A percentile compares a stretch with the other conserved stretches of the same genome.
phyloP scores from a whole-genome alignment of 192 early-diverging fungal genomes.

The Backusella parvicylindrica region DNA sequence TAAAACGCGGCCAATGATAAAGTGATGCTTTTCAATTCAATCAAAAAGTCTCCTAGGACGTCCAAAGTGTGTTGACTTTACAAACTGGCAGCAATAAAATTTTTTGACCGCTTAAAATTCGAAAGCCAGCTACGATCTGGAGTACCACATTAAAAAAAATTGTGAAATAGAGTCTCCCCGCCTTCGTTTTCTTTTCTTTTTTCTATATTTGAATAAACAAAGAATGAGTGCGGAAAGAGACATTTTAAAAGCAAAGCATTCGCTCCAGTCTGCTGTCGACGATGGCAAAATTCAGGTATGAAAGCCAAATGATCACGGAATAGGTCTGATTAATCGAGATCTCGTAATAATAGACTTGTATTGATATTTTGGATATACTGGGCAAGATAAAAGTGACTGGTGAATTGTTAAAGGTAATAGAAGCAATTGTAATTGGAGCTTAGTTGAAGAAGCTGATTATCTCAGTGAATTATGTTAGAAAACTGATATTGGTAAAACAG shows the following conservation, averaged over 20 bases:
- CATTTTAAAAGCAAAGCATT: constrained; percentile 25
- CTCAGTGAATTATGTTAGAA: constrained; percentile 38
- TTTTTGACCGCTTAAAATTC: neutral
- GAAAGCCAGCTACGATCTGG: neutral
- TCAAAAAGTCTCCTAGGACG: neutral
- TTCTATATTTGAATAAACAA: neutral
- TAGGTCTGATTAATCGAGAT: neutral
- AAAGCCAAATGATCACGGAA: neutral
- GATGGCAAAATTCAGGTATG: constrained; percentile 12
- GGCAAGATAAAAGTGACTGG: constrained; percentile 43
- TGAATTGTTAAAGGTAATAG: constrained; percentile 53
- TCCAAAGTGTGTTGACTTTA: too few species aligned
- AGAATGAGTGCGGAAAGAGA: constrained; percentile 20
- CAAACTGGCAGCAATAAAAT: neutral
- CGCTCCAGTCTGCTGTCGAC: constrained; percentile 16
- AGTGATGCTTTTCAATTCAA: neutral
- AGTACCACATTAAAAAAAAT: neutral
- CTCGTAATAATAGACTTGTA: neutral
- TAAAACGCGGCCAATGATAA: neutral
- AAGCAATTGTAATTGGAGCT: neutral
- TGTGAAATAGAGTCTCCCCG: neutral
- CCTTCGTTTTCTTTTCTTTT: neutral
- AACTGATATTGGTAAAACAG: constrained; percentile 75
- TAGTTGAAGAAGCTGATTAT: neutral
- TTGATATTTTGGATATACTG: constrained; percentile 45